Conservation (phyloP, 345 rosid genomes). For the Laguncularia racemosa region DNA sequence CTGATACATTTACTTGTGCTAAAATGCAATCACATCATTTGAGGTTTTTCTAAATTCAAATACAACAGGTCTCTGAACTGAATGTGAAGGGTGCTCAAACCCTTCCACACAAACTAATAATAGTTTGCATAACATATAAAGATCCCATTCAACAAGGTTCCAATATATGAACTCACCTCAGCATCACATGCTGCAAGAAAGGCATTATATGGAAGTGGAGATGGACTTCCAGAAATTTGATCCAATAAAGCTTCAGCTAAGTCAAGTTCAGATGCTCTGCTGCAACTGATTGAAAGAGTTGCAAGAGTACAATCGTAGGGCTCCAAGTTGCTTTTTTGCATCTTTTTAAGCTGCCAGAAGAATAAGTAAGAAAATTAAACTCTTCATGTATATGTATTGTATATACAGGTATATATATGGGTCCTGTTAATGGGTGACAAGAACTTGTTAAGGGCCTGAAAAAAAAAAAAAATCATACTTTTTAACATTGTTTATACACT, state of each 20-base stretch:
- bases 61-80: no score
- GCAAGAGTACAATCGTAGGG: slow-evolving; percentile 62
- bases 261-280: slow-evolving; percentile 62
- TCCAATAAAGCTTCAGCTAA: slow-evolving; percentile 66
- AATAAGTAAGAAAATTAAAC: slow-evolving; percentile 6
- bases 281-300: slow-evolving; percentile 49
- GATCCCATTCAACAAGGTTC: no score
- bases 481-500: no score
- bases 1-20: no score
- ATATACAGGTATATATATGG: no score
- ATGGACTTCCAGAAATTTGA: slow-evolving; percentile 35
- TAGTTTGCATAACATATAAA: not conserved
- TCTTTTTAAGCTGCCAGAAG: slow-evolving; percentile 49
- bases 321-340: slow-evolving; percentile 60
- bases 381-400: not conserved
- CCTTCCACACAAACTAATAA: not conserved
- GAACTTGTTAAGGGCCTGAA: no score
- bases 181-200: slow-evolving; percentile 60
- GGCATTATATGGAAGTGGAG: slow-evolving; percentile 48
- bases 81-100: not conserved
- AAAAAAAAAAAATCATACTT: no score
- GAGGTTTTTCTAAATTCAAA: no score
- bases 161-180: slow-evolving; percentile 36
- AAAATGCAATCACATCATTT: no score
- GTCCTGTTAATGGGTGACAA: no score